Base-by-base conservation (phyloP, 2,329 filamentous ascomycete species). In the Phialophora tarda region DNA sequence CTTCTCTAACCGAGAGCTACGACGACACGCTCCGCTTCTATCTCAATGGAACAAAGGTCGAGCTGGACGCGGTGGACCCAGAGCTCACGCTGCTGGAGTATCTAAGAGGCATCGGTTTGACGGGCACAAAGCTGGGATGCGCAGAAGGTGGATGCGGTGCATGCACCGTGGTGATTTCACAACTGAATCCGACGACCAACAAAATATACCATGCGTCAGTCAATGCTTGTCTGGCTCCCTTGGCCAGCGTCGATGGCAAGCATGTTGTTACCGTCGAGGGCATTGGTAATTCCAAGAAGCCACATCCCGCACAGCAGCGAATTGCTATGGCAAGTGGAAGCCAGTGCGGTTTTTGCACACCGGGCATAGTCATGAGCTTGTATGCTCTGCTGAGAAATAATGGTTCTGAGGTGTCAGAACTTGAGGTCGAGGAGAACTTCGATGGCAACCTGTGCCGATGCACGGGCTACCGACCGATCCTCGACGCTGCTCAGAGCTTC, bases 181-280 rank as follows among this genome's bases (percentile, higher is more conserved):
- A 98, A 78, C 89, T 90, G 75, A 98, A 98, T 75, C 93, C 93
- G 1, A 96, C 92, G 3, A 97, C 93, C 5, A 91, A 91, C 74
- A 86, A 91, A 77, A 91, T 98, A 73, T 98, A 98, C 76, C 94
- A 99, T 82, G 95, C 95, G 64, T 96, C 92, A 62, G 92, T 98
- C 66, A 99, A 99, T 77, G 95, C 95, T 50, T 99, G 95, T 77
- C 83, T 99, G 60, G 94, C 95, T 11, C 95, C 95, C 6, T 84
- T 99, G 55, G 91, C 93, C 71, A 96, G 93, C 74, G 86, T 98
- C 51, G 95, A 98, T 77, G 95, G 95, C 53, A 99, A 99, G 78
- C 95, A 99, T 85, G 92, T 98, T 75, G 93, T 99, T 76, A 99
- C 95, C 2, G 89, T 99, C 48, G 95, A 99, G 79, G 95, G 95